A percentile compares a stretch with the other conserved stretches of the same genome.
phyloP scores from a whole-genome alignment of 1,139 yeast genomes.

The Pneumocystis wakefieldiae region DNA sequence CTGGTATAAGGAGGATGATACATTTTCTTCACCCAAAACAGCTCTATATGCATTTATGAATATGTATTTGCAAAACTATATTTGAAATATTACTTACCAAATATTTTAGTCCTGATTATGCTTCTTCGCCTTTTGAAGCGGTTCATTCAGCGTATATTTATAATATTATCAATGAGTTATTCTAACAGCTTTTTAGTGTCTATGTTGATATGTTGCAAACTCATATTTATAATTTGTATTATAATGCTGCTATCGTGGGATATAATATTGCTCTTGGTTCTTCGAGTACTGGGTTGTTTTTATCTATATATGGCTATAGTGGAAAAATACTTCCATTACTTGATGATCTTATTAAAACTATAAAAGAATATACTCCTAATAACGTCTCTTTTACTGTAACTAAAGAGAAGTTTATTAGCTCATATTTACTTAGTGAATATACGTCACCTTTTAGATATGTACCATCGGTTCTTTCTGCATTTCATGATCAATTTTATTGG shows the following conservation, averaged over 20 bases:
- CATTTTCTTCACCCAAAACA: constrained; percentile 80
- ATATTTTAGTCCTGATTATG: background rate
- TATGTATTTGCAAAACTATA: background rate
- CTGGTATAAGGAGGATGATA: constrained; percentile 88
- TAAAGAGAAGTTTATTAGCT: too few species aligned
- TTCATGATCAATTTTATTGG: too few species aligned
- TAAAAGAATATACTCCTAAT: background rate
- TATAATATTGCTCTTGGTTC: too few species aligned
- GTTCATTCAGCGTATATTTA: background rate
- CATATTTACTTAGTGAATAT: too few species aligned
- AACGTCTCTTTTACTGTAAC: background rate
- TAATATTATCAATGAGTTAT: background rate
- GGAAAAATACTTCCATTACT: background rate
- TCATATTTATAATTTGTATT: background rate
- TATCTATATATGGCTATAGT: background rate
- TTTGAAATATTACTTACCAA: background rate
- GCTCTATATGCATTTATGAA: constrained; percentile 45
- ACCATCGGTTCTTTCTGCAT: too few species aligned
- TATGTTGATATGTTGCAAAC: background rate
- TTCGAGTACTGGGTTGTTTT: background rate
- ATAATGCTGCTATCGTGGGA: background rate
- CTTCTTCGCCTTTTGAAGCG: background rate
- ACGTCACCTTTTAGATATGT: too few species aligned
- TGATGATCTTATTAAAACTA: background rate
- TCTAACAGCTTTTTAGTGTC: background rate